phyloP scores from a whole-genome alignment of 2,329 filamentous ascomycete genomes.

The Exserohilum rostratum region DNA sequence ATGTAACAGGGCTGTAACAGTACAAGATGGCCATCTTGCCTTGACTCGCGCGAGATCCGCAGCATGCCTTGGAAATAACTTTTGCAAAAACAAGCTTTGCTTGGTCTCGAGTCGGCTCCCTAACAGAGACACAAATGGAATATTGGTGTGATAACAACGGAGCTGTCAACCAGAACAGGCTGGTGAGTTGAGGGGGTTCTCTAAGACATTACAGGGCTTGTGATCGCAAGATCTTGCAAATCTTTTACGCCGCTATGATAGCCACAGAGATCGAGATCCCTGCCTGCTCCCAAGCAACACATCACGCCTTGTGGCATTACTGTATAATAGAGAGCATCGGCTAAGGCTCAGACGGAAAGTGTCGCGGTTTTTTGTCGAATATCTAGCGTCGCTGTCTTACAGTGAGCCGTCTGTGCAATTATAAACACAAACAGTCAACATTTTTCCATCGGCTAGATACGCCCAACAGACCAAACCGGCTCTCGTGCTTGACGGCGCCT shows the following conservation, averaged over 20 bases:
- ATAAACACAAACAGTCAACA: too few species aligned
- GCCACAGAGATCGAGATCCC: background rate
- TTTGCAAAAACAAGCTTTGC: background rate
- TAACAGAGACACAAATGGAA: background rate
- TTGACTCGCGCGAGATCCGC: background rate
- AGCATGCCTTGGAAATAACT: background rate
- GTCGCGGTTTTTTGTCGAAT: too few species aligned
- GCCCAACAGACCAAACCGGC: background rate
- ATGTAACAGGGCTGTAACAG: background rate
- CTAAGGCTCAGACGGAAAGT: too few species aligned
- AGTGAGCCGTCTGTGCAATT: too few species aligned
- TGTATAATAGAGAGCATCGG: too few species aligned
- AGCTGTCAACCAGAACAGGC: background rate
- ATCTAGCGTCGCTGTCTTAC: too few species aligned
- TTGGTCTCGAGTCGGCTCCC: background rate
- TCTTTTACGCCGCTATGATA: background rate
- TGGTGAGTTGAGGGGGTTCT: background rate
- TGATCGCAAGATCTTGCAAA: background rate
- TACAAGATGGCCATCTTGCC: background rate
- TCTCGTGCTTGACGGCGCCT: background rate
- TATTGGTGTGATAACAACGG: background rate
- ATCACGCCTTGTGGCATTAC: too few species aligned
- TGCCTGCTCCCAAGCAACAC: background rate
- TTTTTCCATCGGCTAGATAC: background rate
- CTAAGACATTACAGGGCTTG: background rate